Base-by-base conservation (phyloP, 1,284 basidiomycete genomes). In the Fomitopsis pinicola region DNA sequence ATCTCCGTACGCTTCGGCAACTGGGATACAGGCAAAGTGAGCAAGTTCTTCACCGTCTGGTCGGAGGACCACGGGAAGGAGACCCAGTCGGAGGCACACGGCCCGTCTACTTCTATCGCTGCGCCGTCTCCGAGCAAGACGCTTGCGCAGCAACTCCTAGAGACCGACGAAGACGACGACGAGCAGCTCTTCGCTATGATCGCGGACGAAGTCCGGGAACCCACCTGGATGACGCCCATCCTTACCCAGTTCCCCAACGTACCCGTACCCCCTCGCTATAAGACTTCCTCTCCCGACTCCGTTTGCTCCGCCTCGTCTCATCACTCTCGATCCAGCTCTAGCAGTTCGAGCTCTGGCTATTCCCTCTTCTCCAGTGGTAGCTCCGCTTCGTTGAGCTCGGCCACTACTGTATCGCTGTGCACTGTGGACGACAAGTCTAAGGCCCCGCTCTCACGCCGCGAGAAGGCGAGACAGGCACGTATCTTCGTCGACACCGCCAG, bases 291-390 rank as follows among this genome's bases (percentile, higher is more conserved):
- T 8, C 70, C 71, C 45, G 75, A 81, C 59, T 88, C 86, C 19
- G 81, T 84, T 33, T 75, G 84, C 62, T 88, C 87, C 30, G 76
- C 79, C 50, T 69, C 80, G 63, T 88, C 86, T 50, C 78, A 78
- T 15, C 86, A 86, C 71, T 91, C 89, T 17, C 86, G 88, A 63
- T 89, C 85, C 70, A 89, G 87, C 75, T 91, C 89, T 59, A 89
- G 86, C 67, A 83, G 82, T 77, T 87, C 87, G 63, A 82, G 82
- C 73, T 88, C 87, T 19, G 82, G 81, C 64, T 81, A 84, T 71
- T 87, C 87, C 30, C 81, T 82, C 71, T 76, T 78, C 59, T 85
- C 84, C 42, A 61, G 65, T 62, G 72, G 71, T 55, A 72, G 67
- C 64, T 67, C 62, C 57, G 73, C 74, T 62, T 77, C 82, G 52